Evolutionary conservation across 2,329 filamentous ascomycete species (phyloP), one percentile per base, ranked within the genome.

Genomic region (Diaporthe vexans): DNA sequence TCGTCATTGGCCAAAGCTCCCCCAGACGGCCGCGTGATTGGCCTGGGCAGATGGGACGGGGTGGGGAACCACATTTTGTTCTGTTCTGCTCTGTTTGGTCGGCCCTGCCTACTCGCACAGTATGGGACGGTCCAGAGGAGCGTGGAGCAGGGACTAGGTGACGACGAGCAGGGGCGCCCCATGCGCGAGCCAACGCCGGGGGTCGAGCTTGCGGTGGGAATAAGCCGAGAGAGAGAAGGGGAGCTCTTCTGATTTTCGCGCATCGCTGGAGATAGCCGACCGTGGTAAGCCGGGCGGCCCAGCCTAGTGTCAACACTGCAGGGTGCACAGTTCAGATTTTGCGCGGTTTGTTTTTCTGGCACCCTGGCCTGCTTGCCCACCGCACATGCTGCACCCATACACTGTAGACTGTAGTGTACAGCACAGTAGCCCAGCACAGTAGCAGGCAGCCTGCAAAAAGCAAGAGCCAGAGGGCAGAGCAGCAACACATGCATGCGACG

Each of bases 1-100:
- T 48, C 70, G 70, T 72, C 70, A 72, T 72, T 72, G 70, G 70
- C 57, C 70, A 72, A 63, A 72, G 70, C 70, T 72, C 48, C 63
- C 63, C 63, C 63, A 68, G 46, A 54, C 48, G 48, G n/a, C 48
- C 13, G 48, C n/a, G 48, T 68, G 63, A 68, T 68, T 68, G 63
- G 63, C 48, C 33, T 33, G 48, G 48, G 48, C 6, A 17, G n/a
- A 26, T 54, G 63, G 63, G 48, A 54, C n/a, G 48, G n/a, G 21
- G 63, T 54, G 63, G 63, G 33, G 63, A 54, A 33, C 40, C 40
- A 43, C 33, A 40, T 24, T 54, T 68, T 54, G 63, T 68, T 68
- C 63, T 68, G 46, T 68, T 54, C 33, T 54, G 48, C 54, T 54
- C 48, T 68, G 63, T 68, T 29, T 68, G 63, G 63, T 40, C 63